A percentile compares a stretch with the other conserved stretches of the same genome.
Conservation (phyloP, 2,329 filamentous ascomycete species). For the Elsinoe australis region DNA sequence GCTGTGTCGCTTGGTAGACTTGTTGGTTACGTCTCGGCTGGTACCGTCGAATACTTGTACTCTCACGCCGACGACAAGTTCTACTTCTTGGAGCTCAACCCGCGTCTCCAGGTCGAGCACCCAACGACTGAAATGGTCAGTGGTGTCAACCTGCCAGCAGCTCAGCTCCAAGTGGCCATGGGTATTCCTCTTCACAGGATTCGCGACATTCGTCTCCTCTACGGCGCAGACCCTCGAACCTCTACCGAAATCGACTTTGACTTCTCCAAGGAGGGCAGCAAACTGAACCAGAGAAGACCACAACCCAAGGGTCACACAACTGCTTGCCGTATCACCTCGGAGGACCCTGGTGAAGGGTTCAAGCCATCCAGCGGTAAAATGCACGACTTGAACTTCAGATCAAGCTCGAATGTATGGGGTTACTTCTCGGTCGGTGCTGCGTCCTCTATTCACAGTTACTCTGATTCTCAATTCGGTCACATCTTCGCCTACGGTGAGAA, state of each 20-base stretch:
- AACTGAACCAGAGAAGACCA: constrained; percentile 77
- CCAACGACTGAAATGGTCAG: constrained; percentile 99
- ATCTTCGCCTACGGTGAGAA: constrained; percentile 99
- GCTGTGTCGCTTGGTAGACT: constrained; percentile 88
- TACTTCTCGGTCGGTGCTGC: constrained; percentile 98
- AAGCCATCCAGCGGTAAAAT: constrained; percentile 98
- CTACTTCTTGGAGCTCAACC: constrained; percentile 98
- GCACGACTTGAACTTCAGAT: constrained; percentile 98
- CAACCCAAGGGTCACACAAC: constrained; percentile 95
- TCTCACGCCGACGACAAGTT: constrained; percentile 97
- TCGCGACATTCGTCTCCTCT: constrained; percentile 89
- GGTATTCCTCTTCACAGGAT: constrained; percentile 93
- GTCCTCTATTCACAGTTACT: constrained; percentile 98
- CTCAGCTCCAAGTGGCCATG: constrained; percentile 98
- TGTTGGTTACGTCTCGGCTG: constrained; percentile 96
- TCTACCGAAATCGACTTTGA: constrained; percentile 89
- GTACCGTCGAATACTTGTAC: constrained; percentile 98
- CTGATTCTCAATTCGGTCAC: constrained; percentile 96
- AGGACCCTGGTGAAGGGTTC: constrained; percentile 98
- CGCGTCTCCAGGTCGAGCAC: constrained; percentile 98
- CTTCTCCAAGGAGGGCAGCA: constrained; percentile 79
- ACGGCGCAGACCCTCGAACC: constrained; percentile 87
- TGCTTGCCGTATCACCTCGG: constrained; percentile 96
- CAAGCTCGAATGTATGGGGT: constrained; percentile 98
- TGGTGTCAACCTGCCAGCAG: constrained; percentile 92